Percentiles rank a stretch among this genome's conserved stretches.
phyloP scores from a whole-genome alignment of 305 asterid species.

The Fraxinus greggii region DNA sequence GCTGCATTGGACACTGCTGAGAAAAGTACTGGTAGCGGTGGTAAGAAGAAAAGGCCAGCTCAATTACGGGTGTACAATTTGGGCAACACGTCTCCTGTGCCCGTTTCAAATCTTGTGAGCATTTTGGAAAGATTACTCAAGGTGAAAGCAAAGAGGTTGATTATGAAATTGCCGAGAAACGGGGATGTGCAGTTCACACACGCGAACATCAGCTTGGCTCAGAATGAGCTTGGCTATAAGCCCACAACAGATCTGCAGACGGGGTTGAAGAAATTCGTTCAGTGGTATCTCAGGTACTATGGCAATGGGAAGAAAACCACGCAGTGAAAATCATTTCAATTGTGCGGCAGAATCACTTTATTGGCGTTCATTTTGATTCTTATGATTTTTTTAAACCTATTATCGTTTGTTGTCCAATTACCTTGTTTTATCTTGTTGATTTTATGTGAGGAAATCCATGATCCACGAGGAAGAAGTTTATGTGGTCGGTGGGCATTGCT shows the following conservation, averaged over 20 bases:
- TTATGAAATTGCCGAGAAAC: conserved; percentile 83
- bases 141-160: conserved; percentile 69
- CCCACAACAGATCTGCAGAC: conserved; percentile 82
- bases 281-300: conserved; percentile 82
- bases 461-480: conserved; percentile 45
- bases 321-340: conserved; percentile 50
- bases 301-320: conserved; percentile 69
- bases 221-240: conserved; percentile 78
- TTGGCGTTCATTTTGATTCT: conserved; percentile 50
- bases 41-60: background rate
- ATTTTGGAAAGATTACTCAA: conserved; percentile 80
- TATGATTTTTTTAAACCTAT: conserved; percentile 49
- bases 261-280: conserved; percentile 86
- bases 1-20: background rate
- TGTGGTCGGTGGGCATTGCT: conserved; percentile 36
- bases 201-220: conserved; percentile 81
- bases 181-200: conserved; percentile 92
- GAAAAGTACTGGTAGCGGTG: background rate
- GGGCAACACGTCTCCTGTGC: conserved; percentile 23
- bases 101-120: conserved; percentile 84
- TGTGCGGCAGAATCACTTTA: conserved; percentile 56
- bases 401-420: conserved; percentile 46
- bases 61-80: background rate
- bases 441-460: conserved; percentile 41
- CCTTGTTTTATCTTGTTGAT: conserved; percentile 43